phyloP scores from a whole-genome alignment of 345 rosid genomes.

The Cardiospermum halicacabum region DNA sequence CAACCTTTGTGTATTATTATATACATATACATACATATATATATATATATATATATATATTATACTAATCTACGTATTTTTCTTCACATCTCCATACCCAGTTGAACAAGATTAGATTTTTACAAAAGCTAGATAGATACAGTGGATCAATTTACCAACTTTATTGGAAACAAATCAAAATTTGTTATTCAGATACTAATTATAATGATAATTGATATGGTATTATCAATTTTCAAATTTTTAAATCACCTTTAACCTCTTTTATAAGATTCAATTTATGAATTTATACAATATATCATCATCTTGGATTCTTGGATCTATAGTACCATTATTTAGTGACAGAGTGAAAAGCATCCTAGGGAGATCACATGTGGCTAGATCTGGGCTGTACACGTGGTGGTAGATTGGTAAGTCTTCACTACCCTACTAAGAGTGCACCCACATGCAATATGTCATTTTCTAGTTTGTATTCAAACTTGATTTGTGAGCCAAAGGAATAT shows the following conservation, averaged over 20 bases:
- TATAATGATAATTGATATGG: too few species aligned
- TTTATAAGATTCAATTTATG: neutral
- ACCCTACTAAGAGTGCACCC: conserved; percentile 1
- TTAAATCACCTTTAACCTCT: neutral
- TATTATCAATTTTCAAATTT: too few species aligned
- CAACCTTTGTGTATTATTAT: neutral
- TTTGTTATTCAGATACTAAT: too few species aligned
- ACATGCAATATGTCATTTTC: conserved; percentile 18
- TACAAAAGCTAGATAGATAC: too few species aligned
- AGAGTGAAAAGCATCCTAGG: conserved; percentile 13
- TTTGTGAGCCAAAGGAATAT: conserved; percentile 12
- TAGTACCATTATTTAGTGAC: conserved; percentile 3
- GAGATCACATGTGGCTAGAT: conserved; percentile 14
- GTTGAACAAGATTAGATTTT: too few species aligned
- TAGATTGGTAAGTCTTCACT: neutral
- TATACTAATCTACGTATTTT: neutral
- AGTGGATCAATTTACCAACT: too few species aligned
- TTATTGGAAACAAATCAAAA: too few species aligned
- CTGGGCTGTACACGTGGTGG: neutral
- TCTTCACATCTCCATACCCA: neutral
- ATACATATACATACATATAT: neutral
- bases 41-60: neutral
- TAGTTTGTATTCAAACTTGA: conserved; percentile 5
- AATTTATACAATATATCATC: neutral
- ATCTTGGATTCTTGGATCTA: conserved; percentile 6